Percentiles rank a stretch among this genome's conserved stretches.
These are phyloP conservation scores for Penicillium sumatraense DNA, from an alignment of 2,329 filamentous ascomycete genomes.

Conservation along the genomic window DNA sequence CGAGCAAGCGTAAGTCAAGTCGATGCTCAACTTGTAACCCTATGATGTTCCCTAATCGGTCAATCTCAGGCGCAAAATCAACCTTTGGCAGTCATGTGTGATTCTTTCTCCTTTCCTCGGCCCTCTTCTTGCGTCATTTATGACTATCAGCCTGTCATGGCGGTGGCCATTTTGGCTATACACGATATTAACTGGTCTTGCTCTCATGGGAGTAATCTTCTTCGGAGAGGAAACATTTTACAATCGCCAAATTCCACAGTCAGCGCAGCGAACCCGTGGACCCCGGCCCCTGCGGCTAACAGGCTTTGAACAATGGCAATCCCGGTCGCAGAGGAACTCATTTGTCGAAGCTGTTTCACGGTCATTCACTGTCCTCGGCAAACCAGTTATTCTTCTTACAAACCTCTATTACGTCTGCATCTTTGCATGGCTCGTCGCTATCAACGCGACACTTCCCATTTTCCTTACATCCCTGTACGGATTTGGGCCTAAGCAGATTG, in stretches of 20 bases:
- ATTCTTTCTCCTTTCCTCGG: not conserved
- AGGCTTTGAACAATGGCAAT: not conserved
- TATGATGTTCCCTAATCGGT: not conserved
- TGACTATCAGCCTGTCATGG: not conserved
- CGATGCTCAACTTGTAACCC: not conserved
- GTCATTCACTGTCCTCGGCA: not conserved
- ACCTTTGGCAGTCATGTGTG: not conserved
- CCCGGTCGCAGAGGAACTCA: not conserved
- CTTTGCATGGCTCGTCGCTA: not conserved
- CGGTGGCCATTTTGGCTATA: not conserved
- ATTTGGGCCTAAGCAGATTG: not conserved
- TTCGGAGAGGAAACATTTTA: not conserved
- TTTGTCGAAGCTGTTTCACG: not conserved
- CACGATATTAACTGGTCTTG: not conserved
- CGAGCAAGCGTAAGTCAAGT: not conserved
- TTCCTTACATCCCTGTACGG: not conserved
- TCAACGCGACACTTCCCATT: not conserved
- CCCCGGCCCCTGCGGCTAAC: not conserved
- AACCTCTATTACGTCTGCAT: not conserved
- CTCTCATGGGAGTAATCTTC: not conserved
- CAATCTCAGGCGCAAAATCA: not conserved
- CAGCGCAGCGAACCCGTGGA: not conserved
- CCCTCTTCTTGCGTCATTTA: not conserved
- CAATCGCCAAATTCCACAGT: not conserved
- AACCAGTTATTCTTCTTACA: not conserved